Evolutionary conservation across 768 basidiomycete genomes (phyloP).

Genomic region (Podaxis sp.): DNA sequence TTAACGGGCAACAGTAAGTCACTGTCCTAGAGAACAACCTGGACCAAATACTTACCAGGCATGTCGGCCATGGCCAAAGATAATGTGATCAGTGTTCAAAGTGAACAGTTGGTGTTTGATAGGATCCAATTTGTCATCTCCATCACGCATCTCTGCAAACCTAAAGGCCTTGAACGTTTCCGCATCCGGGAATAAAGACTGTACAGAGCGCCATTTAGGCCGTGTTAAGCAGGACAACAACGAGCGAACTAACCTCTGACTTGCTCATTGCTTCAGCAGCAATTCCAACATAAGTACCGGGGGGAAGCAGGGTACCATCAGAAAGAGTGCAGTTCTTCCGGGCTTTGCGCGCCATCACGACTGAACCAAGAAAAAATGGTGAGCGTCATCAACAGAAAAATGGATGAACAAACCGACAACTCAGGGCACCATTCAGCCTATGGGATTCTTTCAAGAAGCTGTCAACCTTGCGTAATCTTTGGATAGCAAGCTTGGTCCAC

Average conservation of each 20-base stretch:
- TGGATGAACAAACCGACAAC: neutral
- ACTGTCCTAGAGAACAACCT: no score
- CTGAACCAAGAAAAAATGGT: slow-evolving; percentile 9
- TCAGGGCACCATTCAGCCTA: slow-evolving; percentile 28
- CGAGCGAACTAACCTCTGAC: slow-evolving; percentile 20
- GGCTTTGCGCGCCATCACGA: slow-evolving; percentile 33
- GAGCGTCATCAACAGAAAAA: neutral
- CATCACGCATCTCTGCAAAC: slow-evolving; percentile 29
- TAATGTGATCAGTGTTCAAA: slow-evolving; percentile 24
- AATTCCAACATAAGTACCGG: slow-evolving; percentile 24
- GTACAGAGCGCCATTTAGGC: neutral
- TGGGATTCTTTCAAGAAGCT: slow-evolving; percentile 46
- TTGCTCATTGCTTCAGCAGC: slow-evolving; percentile 30
- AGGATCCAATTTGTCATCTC: slow-evolving; percentile 11
- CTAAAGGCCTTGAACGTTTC: slow-evolving; percentile 38
- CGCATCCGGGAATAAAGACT: slow-evolving; percentile 22
- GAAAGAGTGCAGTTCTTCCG: slow-evolving; percentile 41
- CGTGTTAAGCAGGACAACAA: neutral
- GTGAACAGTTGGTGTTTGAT: slow-evolving; percentile 27
- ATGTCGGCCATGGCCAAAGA: slow-evolving; percentile 31
- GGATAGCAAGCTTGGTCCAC: slow-evolving; percentile 42
- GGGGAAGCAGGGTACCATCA: slow-evolving; percentile 31
- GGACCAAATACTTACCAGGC: slow-evolving; percentile 23
- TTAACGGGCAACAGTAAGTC: neutral
- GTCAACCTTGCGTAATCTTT: slow-evolving; percentile 40